Conservation (phyloP, 2,329 filamentous ascomycete genomes). For the Arthrobotrys pseudoclavata region DNA sequence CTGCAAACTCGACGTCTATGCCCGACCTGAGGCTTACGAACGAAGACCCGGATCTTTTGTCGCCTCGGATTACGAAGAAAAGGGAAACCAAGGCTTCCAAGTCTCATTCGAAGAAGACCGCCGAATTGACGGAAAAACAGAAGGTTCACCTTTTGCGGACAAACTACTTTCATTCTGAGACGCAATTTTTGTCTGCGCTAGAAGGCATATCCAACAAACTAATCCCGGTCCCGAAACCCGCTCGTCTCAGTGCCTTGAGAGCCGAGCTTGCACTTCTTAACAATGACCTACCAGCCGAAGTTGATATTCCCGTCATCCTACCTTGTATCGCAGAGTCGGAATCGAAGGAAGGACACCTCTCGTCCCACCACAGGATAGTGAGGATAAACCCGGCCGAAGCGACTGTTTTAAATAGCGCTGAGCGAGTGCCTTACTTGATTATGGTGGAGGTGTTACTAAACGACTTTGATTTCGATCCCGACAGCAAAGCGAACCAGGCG, state of each 20-base stretch:
- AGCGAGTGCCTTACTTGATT: constrained; percentile 85
- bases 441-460: constrained; percentile 87
- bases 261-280: constrained; percentile 85
- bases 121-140: constrained; percentile 74
- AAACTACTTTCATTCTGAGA: constrained; percentile 86
- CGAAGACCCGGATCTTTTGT: constrained; percentile 61
- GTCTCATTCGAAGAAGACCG: constrained; percentile 34
- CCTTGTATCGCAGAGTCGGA: constrained; percentile 73
- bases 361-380: constrained; percentile 84
- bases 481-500: constrained; percentile 78
- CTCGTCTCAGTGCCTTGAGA: constrained; percentile 82
- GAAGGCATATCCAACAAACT: constrained; percentile 88
- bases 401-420: constrained; percentile 86
- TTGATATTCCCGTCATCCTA: constrained; percentile 84
- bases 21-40: constrained; percentile 61
- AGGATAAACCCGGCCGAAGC: constrained; percentile 85
- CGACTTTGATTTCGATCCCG: constrained; percentile 85
- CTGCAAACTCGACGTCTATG: constrained; percentile 61
- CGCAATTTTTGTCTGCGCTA: constrained; percentile 82
- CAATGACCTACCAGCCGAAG: constrained; percentile 83
- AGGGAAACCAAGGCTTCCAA: constrained; percentile 54
- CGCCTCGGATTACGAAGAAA: constrained; percentile 61
- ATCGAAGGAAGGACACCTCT: constrained; percentile 74
- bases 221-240: constrained; percentile 83
- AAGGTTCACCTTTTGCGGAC: constrained; percentile 80